These are phyloP conservation scores for Penicillium sp. DNA, from an alignment of 2,329 filamentous ascomycete species.

Conservation along the genomic window DNA sequence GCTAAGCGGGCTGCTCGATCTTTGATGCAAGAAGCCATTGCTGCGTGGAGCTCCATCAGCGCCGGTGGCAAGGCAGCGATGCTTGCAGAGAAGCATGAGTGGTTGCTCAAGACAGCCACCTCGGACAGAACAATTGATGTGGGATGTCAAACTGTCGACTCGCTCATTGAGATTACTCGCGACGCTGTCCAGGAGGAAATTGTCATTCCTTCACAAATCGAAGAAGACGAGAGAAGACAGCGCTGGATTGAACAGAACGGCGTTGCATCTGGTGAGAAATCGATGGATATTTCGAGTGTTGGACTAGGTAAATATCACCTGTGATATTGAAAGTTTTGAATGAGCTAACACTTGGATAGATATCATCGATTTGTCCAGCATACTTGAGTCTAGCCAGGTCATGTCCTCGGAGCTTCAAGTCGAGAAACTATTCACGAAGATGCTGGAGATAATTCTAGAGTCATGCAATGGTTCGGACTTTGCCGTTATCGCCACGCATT, in stretches of 20 bases:
- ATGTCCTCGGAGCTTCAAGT: constrained; percentile 64
- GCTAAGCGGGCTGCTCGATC: constrained; percentile 58
- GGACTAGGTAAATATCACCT: constrained; percentile 34
- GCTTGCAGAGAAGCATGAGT: constrained; percentile 58
- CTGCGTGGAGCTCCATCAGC: constrained; percentile 57
- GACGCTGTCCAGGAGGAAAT: constrained; percentile 32
- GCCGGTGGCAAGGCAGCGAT: constrained; percentile 59
- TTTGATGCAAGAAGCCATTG: constrained; percentile 57
- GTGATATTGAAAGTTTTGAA: not conserved
- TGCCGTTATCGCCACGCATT: constrained; percentile 60
- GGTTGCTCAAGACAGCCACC: constrained; percentile 56
- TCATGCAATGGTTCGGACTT: constrained; percentile 60
- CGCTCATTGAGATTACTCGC: constrained; percentile 45
- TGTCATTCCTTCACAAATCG: constrained; percentile 31
- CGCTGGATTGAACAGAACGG: constrained; percentile 45
- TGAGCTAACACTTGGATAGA: constrained; percentile 39
- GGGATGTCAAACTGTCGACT: constrained; percentile 56
- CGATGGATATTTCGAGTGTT: constrained; percentile 43
- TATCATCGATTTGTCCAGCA: constrained; percentile 63
- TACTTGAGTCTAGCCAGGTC: constrained; percentile 63
- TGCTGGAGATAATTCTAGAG: constrained; percentile 63
- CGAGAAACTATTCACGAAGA: constrained; percentile 60
- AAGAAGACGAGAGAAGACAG: constrained; percentile 42
- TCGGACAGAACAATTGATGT: constrained; percentile 53
- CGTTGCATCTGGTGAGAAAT: constrained; percentile 37